These are phyloP conservation scores for Eragrostis nindensis DNA, from an alignment of 176 grass and related monocot genomes.

Conservation along the genomic window DNA sequence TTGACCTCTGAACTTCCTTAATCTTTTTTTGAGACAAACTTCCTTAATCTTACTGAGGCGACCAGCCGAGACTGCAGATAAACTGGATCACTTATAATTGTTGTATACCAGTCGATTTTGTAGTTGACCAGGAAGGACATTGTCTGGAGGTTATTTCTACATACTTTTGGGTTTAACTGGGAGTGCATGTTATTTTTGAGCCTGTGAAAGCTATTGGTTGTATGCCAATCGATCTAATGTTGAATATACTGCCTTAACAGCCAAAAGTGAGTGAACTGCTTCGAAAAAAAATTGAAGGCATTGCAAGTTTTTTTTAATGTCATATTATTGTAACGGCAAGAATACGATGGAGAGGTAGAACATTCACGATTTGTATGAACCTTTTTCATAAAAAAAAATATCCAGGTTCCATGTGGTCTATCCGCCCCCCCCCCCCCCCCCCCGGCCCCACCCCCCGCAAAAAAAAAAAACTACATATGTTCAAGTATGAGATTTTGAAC, in stretches of 20 bases:
- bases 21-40: no score
- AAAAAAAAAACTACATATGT: no score
- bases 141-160: not conserved
- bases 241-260: not conserved
- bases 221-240: not conserved
- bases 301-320: not conserved
- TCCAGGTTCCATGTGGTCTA: no score
- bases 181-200: not conserved
- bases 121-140: not conserved
- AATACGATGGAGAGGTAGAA: not conserved
- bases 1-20: not conserved
- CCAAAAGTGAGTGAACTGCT: not conserved
- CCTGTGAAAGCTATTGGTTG: not conserved
- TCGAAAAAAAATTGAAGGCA: not conserved
- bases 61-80: not conserved
- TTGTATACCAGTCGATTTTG: not conserved
- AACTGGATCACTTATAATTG: not conserved
- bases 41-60: not conserved
- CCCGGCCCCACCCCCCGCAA: no score
- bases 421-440: no score
- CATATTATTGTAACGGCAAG: not conserved
- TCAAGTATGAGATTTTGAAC: no score
- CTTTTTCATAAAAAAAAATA: no score
- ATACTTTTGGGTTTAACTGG: no score
- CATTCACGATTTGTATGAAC: not conserved